Base-by-base conservation (phyloP, 257 asterid species). In the Petunia secreta region DNA sequence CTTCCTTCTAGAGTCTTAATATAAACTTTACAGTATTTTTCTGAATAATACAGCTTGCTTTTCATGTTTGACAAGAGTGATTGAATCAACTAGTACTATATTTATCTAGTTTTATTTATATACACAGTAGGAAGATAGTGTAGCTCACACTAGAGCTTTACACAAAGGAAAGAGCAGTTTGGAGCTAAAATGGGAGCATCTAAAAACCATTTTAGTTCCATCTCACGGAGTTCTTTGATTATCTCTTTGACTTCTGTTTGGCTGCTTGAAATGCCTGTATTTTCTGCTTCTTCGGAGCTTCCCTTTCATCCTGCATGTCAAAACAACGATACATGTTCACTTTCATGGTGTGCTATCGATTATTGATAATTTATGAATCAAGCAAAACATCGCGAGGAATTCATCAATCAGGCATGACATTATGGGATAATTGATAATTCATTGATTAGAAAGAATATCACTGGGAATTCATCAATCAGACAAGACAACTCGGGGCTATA, bases 181-280 rank as follows among this genome's bases (percentile, higher is more conserved):
- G 53, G 41, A 79, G 38, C 63, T 79, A 50, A 25, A 63, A 63
- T 78, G 81, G 60, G 39, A 44, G 60, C 58, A 8, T 44, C 62
- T 36, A 79, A 36, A 10, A 9, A 38, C 63, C 43, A 71, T 36
- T 80, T 89, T 80, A 94, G 11, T 92, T 92, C 99, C 99, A 93
- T 84, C 99, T 91, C 80, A 93, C 93, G 4, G 99, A 39, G 84
- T 95, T 95, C 86, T 95, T 93, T 78, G 53, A 36, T 25, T 25
- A 25, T 63, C 79, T 88, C 85, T 95, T 95, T 1, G 99, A 91
- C 79, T 90, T 95, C 87, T 96, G 98, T 75, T 92, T 96, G 40
- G 98, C 99, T 59, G 97, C 97, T 89, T 96, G 99, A 79, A 94
- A 94, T 8, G 98, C 88, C 89, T 89, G 97, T 90, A 91, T 73